phyloP scores from a whole-genome alignment of 495 filamentous ascomycete species.

The Annulohypoxylon moriforme region DNA sequence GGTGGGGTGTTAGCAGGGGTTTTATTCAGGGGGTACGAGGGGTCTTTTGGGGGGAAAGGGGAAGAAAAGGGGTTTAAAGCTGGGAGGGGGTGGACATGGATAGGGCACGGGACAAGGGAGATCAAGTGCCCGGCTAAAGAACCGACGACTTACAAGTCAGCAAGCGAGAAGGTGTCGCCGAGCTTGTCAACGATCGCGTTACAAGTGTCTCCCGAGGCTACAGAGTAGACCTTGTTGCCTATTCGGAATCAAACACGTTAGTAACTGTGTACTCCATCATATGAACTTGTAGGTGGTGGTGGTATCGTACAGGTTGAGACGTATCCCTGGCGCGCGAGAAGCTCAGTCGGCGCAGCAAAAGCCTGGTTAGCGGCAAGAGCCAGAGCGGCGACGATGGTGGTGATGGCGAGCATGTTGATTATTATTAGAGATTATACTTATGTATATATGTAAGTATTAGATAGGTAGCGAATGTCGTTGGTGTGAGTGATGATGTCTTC shows the following conservation, averaged over 20 bases:
- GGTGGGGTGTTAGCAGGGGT: constrained; percentile 21
- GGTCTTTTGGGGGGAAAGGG: too few relatives aligned
- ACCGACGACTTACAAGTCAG: constrained; percentile 38
- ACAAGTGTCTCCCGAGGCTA: constrained; percentile 37
- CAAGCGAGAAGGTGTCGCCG: constrained; percentile 24
- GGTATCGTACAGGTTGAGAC: constrained; percentile 26
- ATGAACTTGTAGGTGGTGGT: background rate
- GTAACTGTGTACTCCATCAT: background rate
- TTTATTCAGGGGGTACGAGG: background rate
- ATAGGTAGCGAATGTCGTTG: constrained; percentile 17
- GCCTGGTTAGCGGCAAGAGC: constrained; percentile 26
- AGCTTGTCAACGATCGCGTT: constrained; percentile 35
- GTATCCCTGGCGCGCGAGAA: constrained; percentile 44
- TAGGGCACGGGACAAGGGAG: background rate
- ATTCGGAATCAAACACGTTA: background rate
- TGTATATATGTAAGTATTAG: background rate
- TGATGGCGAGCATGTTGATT: constrained; percentile 42
- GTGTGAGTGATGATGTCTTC: constrained; percentile 27
- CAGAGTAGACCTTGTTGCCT: constrained; percentile 42
- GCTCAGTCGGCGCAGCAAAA: constrained; percentile 22
- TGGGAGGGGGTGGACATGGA: background rate
- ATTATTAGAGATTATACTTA: constrained; percentile 36
- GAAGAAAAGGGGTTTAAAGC: too few relatives aligned
- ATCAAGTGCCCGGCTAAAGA: background rate
- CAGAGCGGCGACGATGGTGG: constrained; percentile 27